Percentiles rank a stretch among this genome's conserved stretches.
phyloP scores from a whole-genome alignment of 2,329 filamentous ascomycete genomes.

The Penicillium janthinellum region DNA sequence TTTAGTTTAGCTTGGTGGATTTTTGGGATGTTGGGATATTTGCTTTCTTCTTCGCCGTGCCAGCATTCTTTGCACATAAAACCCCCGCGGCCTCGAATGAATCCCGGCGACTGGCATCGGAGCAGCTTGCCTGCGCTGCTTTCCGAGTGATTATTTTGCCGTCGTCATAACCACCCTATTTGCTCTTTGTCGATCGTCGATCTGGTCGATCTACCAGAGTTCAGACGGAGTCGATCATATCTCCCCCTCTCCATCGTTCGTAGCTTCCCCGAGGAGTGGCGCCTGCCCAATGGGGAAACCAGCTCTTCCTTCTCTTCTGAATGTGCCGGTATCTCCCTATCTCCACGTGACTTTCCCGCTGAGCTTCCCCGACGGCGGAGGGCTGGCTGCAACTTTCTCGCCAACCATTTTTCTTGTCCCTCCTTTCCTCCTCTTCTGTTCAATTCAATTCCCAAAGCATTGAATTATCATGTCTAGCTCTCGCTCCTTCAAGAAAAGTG shows the following conservation, averaged over 20 bases:
- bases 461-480: slow-evolving; percentile 32
- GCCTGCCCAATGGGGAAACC: slow-evolving; percentile 15
- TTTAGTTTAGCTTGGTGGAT: neutral
- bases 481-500: slow-evolving; percentile 33
- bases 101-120: slow-evolving; percentile 6
- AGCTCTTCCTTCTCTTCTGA: slow-evolving; percentile 3
- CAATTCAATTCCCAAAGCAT: slow-evolving; percentile 21
- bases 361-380: slow-evolving; percentile 25
- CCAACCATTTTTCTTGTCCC: slow-evolving; percentile 15
- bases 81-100: slow-evolving; percentile 3
- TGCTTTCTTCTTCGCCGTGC: neutral
- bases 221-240: neutral
- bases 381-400: slow-evolving; percentile 9
- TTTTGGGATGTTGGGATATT: neutral
- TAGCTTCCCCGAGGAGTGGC: slow-evolving; percentile 6
- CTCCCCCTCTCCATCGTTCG: neutral
- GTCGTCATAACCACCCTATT: neutral
- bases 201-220: neutral
- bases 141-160: slow-evolving; percentile 1
- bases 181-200: neutral
- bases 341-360: slow-evolving; percentile 44
- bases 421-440: slow-evolving; percentile 17
- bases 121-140: slow-evolving; percentile 7
- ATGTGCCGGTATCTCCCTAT: slow-evolving; percentile 30
- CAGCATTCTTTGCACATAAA: slow-evolving; percentile 15